A percentile compares a stretch with the other conserved stretches of the same genome.
phyloP scores from a whole-genome alignment of 1,139 yeast species.

The Candida frijolesensis region DNA sequence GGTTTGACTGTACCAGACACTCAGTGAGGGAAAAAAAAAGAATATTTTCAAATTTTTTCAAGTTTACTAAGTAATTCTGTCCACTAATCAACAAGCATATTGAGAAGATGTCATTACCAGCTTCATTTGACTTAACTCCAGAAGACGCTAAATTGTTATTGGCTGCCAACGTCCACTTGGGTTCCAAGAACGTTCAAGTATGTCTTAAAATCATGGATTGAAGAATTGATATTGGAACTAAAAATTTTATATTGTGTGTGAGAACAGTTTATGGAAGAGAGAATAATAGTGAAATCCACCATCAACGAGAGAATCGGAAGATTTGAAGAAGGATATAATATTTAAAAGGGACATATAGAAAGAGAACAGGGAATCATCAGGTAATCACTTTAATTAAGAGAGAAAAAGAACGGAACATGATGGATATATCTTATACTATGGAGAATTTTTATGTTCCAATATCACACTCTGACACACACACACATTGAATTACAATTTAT shows the following conservation, averaged over 20 bases:
- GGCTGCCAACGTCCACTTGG: constrained; percentile 99
- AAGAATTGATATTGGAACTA: not conserved
- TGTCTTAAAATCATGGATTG: constrained; percentile 32
- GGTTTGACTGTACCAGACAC: constrained; percentile 4
- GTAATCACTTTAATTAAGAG: not conserved
- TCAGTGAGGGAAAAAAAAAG: constrained; percentile 5
- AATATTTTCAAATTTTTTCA: constrained; percentile 7
- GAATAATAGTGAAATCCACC: not conserved
- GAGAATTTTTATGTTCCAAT: not conserved
- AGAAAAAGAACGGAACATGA: too few species aligned
- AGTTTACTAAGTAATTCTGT: constrained; percentile 6
- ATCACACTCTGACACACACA: not conserved
- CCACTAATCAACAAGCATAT: constrained; percentile 8
- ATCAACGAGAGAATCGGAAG: not conserved
- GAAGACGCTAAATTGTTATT: constrained; percentile 99
- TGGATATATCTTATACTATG: too few species aligned
- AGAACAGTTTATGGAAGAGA: not conserved
- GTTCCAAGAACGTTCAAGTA: constrained; percentile 99
- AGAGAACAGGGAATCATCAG: not conserved
- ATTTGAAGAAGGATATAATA: not conserved
- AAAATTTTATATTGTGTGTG: not conserved
- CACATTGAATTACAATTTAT: constrained; percentile 7
- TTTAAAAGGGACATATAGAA: not conserved
- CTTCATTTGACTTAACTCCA: constrained; percentile 90
- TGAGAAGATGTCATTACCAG: constrained; percentile 74